A percentile compares a stretch with the other conserved stretches of the same genome.
phyloP scores from a whole-genome alignment of 23 red algal species.

The Gracilaria caudata region DNA sequence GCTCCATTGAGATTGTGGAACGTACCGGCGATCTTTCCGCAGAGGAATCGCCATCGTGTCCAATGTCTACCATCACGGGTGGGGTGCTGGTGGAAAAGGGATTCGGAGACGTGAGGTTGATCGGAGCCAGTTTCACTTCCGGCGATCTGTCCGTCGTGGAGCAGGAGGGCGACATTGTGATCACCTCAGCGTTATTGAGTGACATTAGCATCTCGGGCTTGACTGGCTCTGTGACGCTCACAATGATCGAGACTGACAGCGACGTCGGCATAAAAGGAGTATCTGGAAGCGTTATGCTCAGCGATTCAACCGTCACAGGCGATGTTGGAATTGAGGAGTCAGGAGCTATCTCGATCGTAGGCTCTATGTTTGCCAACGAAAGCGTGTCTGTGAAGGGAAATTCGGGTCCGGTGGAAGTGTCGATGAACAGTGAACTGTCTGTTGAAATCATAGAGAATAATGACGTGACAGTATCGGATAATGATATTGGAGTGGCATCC shows the following conservation, averaged over 20 bases:
- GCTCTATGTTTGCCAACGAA: slow-evolving; percentile 26
- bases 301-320: background rate
- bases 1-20: slow-evolving; percentile 23
- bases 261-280: slow-evolving; percentile 3
- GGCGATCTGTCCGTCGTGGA: slow-evolving; percentile 32
- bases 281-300: background rate
- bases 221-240: slow-evolving; percentile 1
- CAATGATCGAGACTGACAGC: slow-evolving; percentile 17
- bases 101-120: slow-evolving; percentile 1
- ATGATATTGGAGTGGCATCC: slow-evolving; percentile 7
- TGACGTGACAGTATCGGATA: slow-evolving; percentile 2
- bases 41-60: background rate
- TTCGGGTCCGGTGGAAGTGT: background rate
- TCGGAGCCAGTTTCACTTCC: background rate
- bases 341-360: background rate
- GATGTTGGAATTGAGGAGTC: slow-evolving; percentile 23
- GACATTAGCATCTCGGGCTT: background rate
- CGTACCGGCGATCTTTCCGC: slow-evolving; percentile 22
- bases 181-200: slow-evolving; percentile 24
- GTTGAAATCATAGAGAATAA: slow-evolving; percentile 5
- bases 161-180: slow-evolving; percentile 7
- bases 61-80: background rate
- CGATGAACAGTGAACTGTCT: slow-evolving; percentile 12
- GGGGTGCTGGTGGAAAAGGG: slow-evolving; percentile 4
- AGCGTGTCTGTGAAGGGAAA: slow-evolving; percentile 4